Evolutionary conservation across 2,329 filamentous ascomycete genomes (phyloP), one percentile per base, ranked within the genome.

Genomic region (Sporothrix euskadiensis): DNA sequence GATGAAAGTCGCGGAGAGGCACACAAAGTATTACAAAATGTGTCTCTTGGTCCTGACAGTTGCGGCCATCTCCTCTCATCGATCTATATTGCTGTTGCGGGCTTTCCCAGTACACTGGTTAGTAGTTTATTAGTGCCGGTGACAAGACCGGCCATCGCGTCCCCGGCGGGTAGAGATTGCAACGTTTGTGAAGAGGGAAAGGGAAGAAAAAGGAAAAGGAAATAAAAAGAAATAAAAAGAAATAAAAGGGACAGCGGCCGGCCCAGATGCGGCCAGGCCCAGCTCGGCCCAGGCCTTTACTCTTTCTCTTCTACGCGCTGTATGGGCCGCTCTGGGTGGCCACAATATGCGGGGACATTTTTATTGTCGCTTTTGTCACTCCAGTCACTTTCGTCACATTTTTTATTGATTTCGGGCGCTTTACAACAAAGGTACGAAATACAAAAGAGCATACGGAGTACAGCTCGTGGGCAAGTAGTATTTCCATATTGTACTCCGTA

Each of bases 281-380:
- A 26, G 44, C 26, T 8, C 4, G 59, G n/a, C 32, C 30, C 39
- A 65, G 39, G 22, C 2, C 32, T n/a, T 35, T 26, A 26, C 26
- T 26, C 26, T 35, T 35, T 35, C 44, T 14, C 14, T 26, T 8
- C 22, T 68, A 68, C 44, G 66, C 47, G 66, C 47, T 56, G 26
- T 3, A 26, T 69, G 66, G 66, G 66, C 66, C 66, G 47, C 32
- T 39, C 12, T 41, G 14, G n/a, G 61, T 19, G 61, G 61, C 61
- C 39, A 30, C 61, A 44, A 47, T 5, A 8, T 47, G 61, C 39
- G 39, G 22, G 39, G 61, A 14, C 22, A 22, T 8, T 5, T 30
- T 4, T 10, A 41, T 63, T 19, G 59, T 22, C 59, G 22, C 59
- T 22, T 41, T 63, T 63, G 2, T 41, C 9, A 8, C 7, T 12